A percentile compares a stretch with the other conserved stretches of the same genome.
Conservation (phyloP, 495 filamentous ascomycete species). For the Penicillium roqueforti region DNA sequence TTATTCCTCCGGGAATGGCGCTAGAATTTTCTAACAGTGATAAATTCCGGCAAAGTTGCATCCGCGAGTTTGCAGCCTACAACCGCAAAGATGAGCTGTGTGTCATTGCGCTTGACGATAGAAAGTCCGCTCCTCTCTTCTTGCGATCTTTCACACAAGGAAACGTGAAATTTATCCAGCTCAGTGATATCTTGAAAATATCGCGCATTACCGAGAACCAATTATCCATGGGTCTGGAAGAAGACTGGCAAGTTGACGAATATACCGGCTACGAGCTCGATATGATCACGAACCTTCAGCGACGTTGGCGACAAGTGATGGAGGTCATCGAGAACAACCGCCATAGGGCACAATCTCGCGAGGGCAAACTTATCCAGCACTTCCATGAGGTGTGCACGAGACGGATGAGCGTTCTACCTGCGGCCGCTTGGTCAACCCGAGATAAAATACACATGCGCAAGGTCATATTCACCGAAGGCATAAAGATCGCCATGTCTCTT, state of each 20-base stretch:
- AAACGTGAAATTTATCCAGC: not conserved
- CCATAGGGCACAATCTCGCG: not conserved
- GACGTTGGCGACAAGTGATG: conserved; percentile 10
- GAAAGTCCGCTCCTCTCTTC: not conserved
- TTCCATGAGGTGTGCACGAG: not conserved
- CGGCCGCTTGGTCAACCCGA: not conserved
- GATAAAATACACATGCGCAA: conserved; percentile 11
- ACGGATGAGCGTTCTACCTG: not conserved
- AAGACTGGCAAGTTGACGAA: not conserved
- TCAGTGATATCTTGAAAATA: not conserved
- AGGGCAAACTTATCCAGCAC: not conserved
- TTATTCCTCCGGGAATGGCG: not conserved
- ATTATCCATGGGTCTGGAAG: not conserved
- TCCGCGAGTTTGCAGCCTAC: conserved; percentile 4
- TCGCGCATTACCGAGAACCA: not conserved
- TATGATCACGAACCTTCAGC: conserved; percentile 8
- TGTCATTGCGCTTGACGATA: conserved; percentile 13
- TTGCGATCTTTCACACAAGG: not conserved
- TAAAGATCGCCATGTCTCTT: conserved; percentile 1
- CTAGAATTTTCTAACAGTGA: not conserved
- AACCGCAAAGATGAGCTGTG: conserved; percentile 13
- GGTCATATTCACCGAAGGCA: conserved; percentile 7
- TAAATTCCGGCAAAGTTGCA: conserved; percentile 1
- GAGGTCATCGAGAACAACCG: not conserved
- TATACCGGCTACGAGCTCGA: conserved; percentile 6